Base-by-base conservation (phyloP, 2,329 filamentous ascomycete genomes). In the Claviceps maximensis region DNA sequence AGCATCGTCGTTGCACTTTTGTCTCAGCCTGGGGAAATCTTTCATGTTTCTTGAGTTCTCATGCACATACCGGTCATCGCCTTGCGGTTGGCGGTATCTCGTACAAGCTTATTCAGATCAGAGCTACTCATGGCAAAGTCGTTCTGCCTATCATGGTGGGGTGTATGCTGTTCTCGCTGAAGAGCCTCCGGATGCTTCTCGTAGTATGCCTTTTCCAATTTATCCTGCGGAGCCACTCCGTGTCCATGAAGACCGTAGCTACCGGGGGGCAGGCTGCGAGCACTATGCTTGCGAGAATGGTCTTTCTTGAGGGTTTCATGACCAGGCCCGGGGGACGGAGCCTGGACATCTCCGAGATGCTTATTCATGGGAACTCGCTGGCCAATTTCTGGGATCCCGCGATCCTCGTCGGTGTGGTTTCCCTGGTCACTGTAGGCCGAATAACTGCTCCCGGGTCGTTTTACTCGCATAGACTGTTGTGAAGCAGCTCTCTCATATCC, bases 211-310 rank as follows among this genome's bases (percentile, higher is more conserved):
- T 87, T 87, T 62, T 95, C 89, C 42, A 97, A 87, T 64, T 85
- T 88, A 69, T 94, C 87, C 53, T 82, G 80, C 3, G 84, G 76
- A 19, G 79, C 76, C 27, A 87, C 75, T 51, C 89, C 89, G 63
- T 96, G 91, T 46, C 90, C 89, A 62, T 95, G 90, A 53, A 95
- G 79, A 56, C 91, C 90, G 63, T 97, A 97, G 71, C 89, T 95
- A 54, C 89, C 91, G 3, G 89, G 87, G 1, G 90, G 90, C 9
- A 79, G 68, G 27, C 80, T 78, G 40, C 82, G 74, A 38, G 84
- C 86, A 66, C 88, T 94, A 55, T 79, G 81, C 69, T 80, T 88
- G 57, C 89, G 83, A 51, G 77, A 73, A 63, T 90, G 86, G 56
- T 82, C 69, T 58, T 74, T 76, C 56, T 74, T 74, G 52, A 60